Evolutionary conservation across 1,139 yeast species (phyloP).

Genomic region (Blastobotrys persicus): DNA sequence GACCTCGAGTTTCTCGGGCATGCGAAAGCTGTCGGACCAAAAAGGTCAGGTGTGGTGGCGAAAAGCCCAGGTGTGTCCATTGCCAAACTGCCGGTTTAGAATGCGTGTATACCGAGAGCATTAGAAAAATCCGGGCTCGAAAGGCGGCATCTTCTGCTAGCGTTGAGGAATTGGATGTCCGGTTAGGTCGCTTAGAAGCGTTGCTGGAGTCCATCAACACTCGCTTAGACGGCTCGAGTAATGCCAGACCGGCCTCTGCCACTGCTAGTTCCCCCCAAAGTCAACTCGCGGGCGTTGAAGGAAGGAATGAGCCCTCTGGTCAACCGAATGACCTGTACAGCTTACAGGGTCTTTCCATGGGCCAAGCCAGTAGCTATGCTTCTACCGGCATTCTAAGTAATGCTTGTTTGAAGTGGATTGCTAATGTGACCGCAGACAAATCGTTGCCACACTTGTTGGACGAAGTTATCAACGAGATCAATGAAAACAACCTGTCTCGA

Average conservation of each 20-base stretch:
- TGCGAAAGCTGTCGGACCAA: slow-evolving; percentile 69
- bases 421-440: neutral
- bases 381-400: neutral
- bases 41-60: slow-evolving; percentile 68
- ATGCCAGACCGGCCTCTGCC: no score
- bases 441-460: neutral
- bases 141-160: neutral
- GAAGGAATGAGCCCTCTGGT: no score
- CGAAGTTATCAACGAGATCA: neutral
- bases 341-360: neutral
- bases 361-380: neutral
- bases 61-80: slow-evolving; percentile 47
- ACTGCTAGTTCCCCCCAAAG: no score
- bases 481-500: neutral
- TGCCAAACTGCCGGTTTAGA: neutral
- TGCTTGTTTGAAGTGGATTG: neutral
- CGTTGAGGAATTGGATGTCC: neutral
- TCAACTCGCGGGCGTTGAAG: no score
- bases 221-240: neutral
- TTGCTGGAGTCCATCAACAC: neutral
- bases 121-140: neutral
- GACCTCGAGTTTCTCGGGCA: slow-evolving; percentile 76
- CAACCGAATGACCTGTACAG: no score
- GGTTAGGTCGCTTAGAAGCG: neutral
- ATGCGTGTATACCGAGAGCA: neutral